Evolutionary conservation across 106 monocot species (phyloP).

Genomic region (Ottelia alismoides): DNA sequence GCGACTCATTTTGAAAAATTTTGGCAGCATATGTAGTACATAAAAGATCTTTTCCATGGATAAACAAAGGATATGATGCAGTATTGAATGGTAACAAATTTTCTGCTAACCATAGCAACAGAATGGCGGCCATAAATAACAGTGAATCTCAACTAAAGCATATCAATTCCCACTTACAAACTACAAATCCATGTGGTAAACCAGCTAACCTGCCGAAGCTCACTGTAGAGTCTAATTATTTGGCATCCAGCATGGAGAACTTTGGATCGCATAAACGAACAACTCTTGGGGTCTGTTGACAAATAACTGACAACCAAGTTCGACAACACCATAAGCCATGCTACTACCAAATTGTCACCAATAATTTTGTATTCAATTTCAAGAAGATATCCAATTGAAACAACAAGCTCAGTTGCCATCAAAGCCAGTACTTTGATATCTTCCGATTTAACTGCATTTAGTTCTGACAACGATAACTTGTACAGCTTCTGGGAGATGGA

Average conservation of each 20-base stretch:
- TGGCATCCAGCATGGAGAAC: conserved; percentile 50
- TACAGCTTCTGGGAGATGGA: conserved; percentile 25
- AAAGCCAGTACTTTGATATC: conserved; percentile 27
- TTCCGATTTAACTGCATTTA: conserved; percentile 12
- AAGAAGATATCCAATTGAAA: conserved; percentile 37
- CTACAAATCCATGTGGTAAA: background rate
- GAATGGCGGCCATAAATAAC: too few relatives aligned
- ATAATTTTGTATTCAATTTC: conserved; percentile 84
- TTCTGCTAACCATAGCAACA: too few relatives aligned
- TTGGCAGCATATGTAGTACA: too few relatives aligned
- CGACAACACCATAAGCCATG: conserved; percentile 75
- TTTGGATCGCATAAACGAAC: conserved; percentile 22
- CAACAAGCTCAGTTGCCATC: conserved; percentile 47
- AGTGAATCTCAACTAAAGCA: too few relatives aligned
- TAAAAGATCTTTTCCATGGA: too few relatives aligned
- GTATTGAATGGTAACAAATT: too few relatives aligned
- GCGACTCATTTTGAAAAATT: too few relatives aligned
- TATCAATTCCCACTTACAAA: background rate
- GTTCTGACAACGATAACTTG: conserved; percentile 22
- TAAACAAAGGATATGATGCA: too few relatives aligned
- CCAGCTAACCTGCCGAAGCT: conserved; percentile 84
- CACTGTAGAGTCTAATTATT: conserved; percentile 54
- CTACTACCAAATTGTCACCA: conserved; percentile 50
- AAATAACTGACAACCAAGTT: conserved; percentile 35
- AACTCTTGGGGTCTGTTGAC: conserved; percentile 8